A percentile compares a stretch with the other conserved stretches of the same genome.
Evolutionary conservation across 495 filamentous ascomycete species (phyloP).

Genomic region (Delitschia confertaspora): DNA sequence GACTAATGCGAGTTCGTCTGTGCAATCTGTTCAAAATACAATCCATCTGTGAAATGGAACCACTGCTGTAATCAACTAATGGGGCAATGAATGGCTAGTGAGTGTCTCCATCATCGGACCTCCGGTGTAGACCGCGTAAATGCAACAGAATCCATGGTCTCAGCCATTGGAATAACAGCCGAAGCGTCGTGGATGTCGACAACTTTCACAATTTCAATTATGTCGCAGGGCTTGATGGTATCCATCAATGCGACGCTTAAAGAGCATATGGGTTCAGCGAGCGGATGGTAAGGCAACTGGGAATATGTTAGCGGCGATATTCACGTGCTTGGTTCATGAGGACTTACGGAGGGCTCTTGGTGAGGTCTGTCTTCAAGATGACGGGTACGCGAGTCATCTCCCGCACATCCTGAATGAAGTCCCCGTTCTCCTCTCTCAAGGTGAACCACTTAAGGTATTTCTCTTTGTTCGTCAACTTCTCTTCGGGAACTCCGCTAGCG

Average conservation of each 20-base stretch:
- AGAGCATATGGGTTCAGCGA: constrained; percentile 95
- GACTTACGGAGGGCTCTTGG: constrained; percentile 97
- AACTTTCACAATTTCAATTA: too few species aligned
- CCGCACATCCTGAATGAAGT: constrained; percentile 94
- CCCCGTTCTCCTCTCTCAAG: constrained; percentile 82
- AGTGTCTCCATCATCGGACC: too few species aligned
- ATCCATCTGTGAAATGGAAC: constrained; percentile 14
- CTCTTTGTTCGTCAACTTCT: constrained; percentile 83
- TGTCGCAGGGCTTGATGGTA: neutral
- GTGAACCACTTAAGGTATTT: constrained; percentile 88
- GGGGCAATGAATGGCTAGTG: constrained; percentile 20
- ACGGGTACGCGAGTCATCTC: constrained; percentile 97
- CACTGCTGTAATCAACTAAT: constrained; percentile 14
- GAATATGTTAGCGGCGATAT: constrained; percentile 21
- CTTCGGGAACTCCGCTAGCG: constrained; percentile 59
- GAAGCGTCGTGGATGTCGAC: too few species aligned
- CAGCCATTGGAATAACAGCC: too few species aligned
- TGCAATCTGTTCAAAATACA: constrained; percentile 20
- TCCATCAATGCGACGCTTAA: constrained; percentile 31
- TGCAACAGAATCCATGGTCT: too few species aligned
- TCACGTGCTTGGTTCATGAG: neutral
- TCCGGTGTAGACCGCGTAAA: too few species aligned
- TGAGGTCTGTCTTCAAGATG: constrained; percentile 94
- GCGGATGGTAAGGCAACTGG: constrained; percentile 90
- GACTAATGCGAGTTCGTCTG: constrained; percentile 7